Conservation (phyloP, 148 eudicot genomes). For the Beta vulgaris region DNA sequence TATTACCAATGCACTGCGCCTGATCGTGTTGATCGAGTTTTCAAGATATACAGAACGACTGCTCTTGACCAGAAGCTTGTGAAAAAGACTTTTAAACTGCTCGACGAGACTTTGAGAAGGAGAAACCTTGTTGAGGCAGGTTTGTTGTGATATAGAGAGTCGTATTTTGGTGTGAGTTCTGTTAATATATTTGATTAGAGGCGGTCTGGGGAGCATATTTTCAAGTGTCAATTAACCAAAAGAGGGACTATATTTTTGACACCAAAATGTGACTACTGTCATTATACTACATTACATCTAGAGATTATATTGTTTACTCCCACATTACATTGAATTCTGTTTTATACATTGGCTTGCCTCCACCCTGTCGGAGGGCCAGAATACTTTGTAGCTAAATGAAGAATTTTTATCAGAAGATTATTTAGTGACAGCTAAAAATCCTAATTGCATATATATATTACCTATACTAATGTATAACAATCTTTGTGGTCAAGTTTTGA, state of each 20-base stretch:
- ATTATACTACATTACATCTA: conserved; percentile 12
- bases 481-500: too few species aligned
- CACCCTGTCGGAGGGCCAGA: conserved; percentile 8
- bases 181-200: conserved; percentile 14
- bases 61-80: conserved; percentile 96
- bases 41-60: conserved; percentile 91
- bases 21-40: conserved; percentile 84
- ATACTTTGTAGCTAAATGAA: conserved; percentile 17
- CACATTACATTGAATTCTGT: conserved; percentile 5
- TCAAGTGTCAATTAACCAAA: conserved; percentile 12
- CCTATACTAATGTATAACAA: too few species aligned
- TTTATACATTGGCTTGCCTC: conserved; percentile 17
- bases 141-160: conserved; percentile 48
- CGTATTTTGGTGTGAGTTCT: conserved; percentile 24
- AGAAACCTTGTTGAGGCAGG: conserved; percentile 94
- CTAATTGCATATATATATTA: too few species aligned
- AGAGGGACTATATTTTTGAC: conserved; percentile 17
- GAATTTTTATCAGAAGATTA: not conserved
- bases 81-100: conserved; percentile 92
- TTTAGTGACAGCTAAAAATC: not conserved
- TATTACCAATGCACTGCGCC: conserved; percentile 88
- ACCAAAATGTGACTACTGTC: conserved; percentile 14
- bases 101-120: conserved; percentile 94
- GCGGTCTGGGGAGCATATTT: conserved; percentile 9
- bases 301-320: conserved; percentile 10